Base-by-base conservation (phyloP, 2,329 filamentous ascomycete genomes). In the Cercospora berteroae region DNA sequence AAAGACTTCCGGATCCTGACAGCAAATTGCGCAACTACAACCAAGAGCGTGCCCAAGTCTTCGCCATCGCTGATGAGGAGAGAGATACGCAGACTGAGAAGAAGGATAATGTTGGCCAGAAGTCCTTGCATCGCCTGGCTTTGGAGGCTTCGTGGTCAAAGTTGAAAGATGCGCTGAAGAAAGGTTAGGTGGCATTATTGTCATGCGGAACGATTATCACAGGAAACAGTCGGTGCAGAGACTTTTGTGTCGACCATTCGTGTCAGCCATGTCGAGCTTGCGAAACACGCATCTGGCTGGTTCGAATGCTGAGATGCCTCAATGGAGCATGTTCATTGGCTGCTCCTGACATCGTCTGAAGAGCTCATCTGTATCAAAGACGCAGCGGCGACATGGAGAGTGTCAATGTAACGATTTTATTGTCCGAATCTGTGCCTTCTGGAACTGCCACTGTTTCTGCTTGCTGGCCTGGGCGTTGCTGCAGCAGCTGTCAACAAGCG, bases 101-200 rank as follows among this genome's bases (percentile, higher is more conserved):
- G 7, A 16, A 31, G 25, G 48, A 27, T n/a, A n/a, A 23, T 23
- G 36, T 5, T 29, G 18, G 5, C 12, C 12, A 48, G 25, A 36
- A 58, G 3, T 12, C 20, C 16, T 2, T 20, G 16, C 31, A 60
- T 31, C 55, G 50, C 44, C 16, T 18, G 8, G 57, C 60, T 27
- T 69, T 55, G 64, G 65, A 65, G 29, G 65, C 63, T 20, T 66
- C 67, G 8, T 69, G 67, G 67, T 56, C 42, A 27, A 57, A 62
- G 39, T 36, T 65, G 42, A 25, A 16, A 18, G 50, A 29, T 13
- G 20, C 52, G 20, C n/a, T 57, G 27, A 25, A 27, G 42, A 55
- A 58, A 23, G 9, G 10, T 23, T 58, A 58, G 55, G 55, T 23
- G 27, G 27, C 23, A 25, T 16, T 29, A 25, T 16, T 29, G 23